Evolutionary conservation across 129 eudicot species (phyloP).

Genomic region (Gnaphalium uliginosum): DNA sequence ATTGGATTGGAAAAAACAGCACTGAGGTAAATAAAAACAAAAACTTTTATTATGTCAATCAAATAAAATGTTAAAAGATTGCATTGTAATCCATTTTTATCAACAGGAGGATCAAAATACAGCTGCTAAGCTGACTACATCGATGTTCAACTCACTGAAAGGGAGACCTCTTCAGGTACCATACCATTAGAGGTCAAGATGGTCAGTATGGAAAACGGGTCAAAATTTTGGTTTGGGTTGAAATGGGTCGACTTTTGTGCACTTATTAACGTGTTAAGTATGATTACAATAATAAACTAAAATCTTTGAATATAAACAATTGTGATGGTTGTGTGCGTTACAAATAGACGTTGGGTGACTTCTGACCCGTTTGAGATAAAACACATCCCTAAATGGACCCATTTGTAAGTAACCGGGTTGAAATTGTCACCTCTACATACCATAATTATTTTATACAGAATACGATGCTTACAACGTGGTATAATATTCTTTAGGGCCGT

Average conservation of each 20-base stretch:
- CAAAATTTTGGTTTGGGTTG: not conserved
- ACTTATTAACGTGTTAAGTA: not conserved
- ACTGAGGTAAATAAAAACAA: conserved; percentile 60
- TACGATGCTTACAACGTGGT: not conserved
- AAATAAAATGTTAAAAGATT: not conserved
- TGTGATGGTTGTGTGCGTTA: not conserved
- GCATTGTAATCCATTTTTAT: conserved; percentile 19
- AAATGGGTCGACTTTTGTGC: too few species aligned
- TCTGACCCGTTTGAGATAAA: not conserved
- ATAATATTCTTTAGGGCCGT: conserved; percentile 60
- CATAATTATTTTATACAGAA: not conserved
- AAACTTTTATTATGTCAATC: conserved; percentile 4
- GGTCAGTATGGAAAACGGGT: not conserved
- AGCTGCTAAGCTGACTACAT: conserved; percentile 70
- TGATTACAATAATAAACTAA: not conserved
- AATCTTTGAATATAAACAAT: not conserved
- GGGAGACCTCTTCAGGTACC: conserved; percentile 85
- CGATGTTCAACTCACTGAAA: conserved; percentile 89
- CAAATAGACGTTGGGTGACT: not conserved
- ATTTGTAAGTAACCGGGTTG: not conserved
- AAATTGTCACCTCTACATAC: not conserved
- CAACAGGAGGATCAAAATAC: conserved; percentile 75
- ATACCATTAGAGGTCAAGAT: not conserved
- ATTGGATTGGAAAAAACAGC: conserved; percentile 97
- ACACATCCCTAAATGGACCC: not conserved